A percentile compares a stretch with the other conserved stretches of the same genome.
phyloP scores from a whole-genome alignment of 371 early-diverging fungal species.

The Coemansia sp. region DNA sequence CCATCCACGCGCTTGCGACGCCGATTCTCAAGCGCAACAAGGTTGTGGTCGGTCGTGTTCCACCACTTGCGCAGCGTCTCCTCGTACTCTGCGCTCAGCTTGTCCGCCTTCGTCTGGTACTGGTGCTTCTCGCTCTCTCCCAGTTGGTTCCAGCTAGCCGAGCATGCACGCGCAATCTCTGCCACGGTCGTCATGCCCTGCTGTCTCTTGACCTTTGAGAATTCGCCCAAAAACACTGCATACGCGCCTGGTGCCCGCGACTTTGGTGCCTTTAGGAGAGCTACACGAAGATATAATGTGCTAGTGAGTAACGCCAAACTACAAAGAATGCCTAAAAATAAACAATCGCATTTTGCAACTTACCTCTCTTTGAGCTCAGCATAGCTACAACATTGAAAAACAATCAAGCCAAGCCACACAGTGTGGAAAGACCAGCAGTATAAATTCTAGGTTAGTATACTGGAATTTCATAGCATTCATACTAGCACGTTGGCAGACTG shows the following conservation, averaged over 20 bases:
- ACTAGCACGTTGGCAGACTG: background rate
- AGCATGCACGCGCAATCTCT: conserved; percentile 6
- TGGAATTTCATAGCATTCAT: background rate
- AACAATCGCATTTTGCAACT: background rate
- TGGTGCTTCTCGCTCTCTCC: conserved; percentile 13
- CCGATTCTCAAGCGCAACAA: conserved; percentile 41
- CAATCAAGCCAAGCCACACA: background rate
- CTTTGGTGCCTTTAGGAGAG: conserved; percentile 15
- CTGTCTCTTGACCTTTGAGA: background rate
- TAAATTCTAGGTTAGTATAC: background rate
- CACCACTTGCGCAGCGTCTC: conserved; percentile 37
- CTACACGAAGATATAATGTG: background rate
- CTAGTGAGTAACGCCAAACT: too few species aligned
- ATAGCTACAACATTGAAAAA: conserved; percentile 8
- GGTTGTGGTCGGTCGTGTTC: conserved; percentile 19
- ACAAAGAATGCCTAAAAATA: background rate
- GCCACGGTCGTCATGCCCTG: background rate
- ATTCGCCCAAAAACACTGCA: conserved; percentile 13
- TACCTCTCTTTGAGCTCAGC: conserved; percentile 15
- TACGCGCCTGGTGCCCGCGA: conserved; percentile 4
- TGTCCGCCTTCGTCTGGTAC: background rate
- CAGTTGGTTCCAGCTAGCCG: conserved; percentile 26
- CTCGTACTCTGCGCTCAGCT: conserved; percentile 7
- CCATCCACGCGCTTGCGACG: conserved; percentile 49
- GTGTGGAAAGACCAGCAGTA: background rate